These are phyloP conservation scores for Coriolopsis trogii DNA, from an alignment of 1,284 basidiomycete species.

Conservation along the genomic window DNA sequence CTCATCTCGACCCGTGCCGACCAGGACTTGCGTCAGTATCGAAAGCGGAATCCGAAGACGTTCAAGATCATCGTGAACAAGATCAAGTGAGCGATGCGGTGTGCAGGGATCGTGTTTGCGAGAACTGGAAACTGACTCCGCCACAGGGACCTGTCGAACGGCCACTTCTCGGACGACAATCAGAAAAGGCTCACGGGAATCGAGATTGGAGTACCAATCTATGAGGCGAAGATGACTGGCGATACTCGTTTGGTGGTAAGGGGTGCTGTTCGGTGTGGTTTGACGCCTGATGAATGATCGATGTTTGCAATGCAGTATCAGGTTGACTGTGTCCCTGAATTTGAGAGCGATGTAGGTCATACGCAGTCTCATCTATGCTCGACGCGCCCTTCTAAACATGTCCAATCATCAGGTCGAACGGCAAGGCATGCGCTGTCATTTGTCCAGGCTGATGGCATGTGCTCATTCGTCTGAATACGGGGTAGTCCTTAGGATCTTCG, in stretches of 20 bases:
- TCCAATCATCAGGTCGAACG: slow-evolving; percentile 43
- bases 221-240: slow-evolving; percentile 68
- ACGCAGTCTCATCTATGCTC: background rate
- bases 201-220: slow-evolving; percentile 53
- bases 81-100: slow-evolving; percentile 46
- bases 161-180: slow-evolving; percentile 69
- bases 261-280: slow-evolving; percentile 1
- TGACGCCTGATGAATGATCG: background rate
- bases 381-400: background rate
- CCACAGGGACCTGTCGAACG: slow-evolving; percentile 62
- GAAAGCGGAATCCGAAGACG: slow-evolving; percentile 42
- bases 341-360: slow-evolving; percentile 47
- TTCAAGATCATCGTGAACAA: slow-evolving; percentile 59
- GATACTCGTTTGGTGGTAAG: slow-evolving; percentile 65
- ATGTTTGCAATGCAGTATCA: slow-evolving; percentile 51
- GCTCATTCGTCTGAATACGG: background rate
- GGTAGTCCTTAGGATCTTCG: slow-evolving; percentile 61
- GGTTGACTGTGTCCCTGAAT: slow-evolving; percentile 59
- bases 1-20: slow-evolving; percentile 49
- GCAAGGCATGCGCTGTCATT: slow-evolving; percentile 46
- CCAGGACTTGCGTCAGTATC: slow-evolving; percentile 43
- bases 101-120: background rate
- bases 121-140: background rate
- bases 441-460: no score
- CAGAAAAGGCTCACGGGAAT: slow-evolving; percentile 61